These are phyloP conservation scores for Pichia sp. DNA, from an alignment of 1,139 yeast species.

Conservation along the genomic window DNA sequence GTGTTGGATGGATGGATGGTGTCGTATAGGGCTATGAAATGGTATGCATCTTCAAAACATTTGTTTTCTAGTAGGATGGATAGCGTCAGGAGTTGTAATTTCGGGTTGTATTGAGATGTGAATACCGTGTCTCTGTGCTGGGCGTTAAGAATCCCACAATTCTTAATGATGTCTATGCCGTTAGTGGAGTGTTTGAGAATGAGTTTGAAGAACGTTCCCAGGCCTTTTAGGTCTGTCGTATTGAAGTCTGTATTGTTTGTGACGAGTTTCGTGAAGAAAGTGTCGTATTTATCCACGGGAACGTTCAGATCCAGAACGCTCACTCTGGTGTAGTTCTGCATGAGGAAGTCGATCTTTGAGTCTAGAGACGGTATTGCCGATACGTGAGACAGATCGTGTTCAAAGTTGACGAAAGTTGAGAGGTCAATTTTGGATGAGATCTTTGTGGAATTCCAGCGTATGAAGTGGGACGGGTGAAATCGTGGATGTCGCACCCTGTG, in stretches of 20 bases:
- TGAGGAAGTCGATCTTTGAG: constrained; percentile 7
- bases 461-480: too few species aligned
- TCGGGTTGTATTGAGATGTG: constrained; percentile 8
- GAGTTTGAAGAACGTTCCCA: constrained; percentile 15
- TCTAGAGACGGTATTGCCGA: background rate
- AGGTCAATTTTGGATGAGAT: background rate
- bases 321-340: background rate
- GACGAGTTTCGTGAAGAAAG: constrained; percentile 3
- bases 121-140: background rate
- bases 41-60: constrained; percentile 9
- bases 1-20: background rate
- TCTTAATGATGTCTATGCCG: constrained; percentile 15
- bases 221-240: constrained; percentile 4
- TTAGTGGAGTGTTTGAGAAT: background rate
- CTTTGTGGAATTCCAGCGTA: too few species aligned
- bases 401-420: background rate
- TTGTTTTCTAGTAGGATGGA: constrained; percentile 11
- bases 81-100: constrained; percentile 16
- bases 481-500: too few species aligned
- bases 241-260: constrained; percentile 11
- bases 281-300: background rate
- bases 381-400: background rate
- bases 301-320: constrained; percentile 14
- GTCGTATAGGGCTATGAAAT: constrained; percentile 4
- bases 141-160: constrained; percentile 16